These are phyloP conservation scores for Xylaria polymorpha DNA, from an alignment of 2,329 filamentous ascomycete genomes.

Conservation along the genomic window DNA sequence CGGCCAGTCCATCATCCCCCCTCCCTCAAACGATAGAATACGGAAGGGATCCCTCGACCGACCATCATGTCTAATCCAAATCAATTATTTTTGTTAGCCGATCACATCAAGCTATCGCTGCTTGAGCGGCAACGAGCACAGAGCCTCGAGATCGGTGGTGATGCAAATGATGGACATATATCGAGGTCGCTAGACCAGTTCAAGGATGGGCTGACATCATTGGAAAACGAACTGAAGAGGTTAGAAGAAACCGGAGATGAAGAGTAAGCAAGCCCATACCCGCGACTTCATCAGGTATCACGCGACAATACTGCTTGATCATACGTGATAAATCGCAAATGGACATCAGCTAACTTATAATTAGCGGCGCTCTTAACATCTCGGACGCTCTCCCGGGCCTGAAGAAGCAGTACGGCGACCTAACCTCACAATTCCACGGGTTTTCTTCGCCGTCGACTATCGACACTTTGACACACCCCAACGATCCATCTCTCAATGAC, in stretches of 20 bases:
- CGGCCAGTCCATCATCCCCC: constrained; percentile 15
- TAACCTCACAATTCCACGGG: constrained; percentile 84
- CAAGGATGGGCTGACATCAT: constrained; percentile 77
- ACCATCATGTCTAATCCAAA: constrained; percentile 67
- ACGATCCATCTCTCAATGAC: constrained; percentile 69
- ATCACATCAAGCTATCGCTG: constrained; percentile 96
- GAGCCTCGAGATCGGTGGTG: constrained; percentile 80
- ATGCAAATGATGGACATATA: constrained; percentile 88
- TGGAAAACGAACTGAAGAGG: constrained; percentile 73
- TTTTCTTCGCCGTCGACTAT: constrained; percentile 63
- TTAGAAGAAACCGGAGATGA: constrained; percentile 73
- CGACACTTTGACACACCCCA: constrained; percentile 68
- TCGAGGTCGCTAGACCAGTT: constrained; percentile 89
- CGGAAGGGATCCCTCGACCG: constrained; percentile 9
- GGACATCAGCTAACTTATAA: constrained; percentile 35
- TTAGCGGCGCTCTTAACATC: constrained; percentile 62
- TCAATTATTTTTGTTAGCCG: constrained; percentile 91
- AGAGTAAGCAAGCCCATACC: constrained; percentile 58
- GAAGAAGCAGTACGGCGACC: constrained; percentile 78
- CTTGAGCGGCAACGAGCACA: constrained; percentile 90
- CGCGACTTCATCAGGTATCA: constrained; percentile 1
- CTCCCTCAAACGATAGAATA: constrained; percentile 22
- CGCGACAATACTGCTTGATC: background rate
- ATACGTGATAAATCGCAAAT: background rate
- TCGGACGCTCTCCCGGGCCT: constrained; percentile 75